Base-by-base conservation (phyloP, 768 basidiomycete genomes). In the Hygrocybe punicea region DNA sequence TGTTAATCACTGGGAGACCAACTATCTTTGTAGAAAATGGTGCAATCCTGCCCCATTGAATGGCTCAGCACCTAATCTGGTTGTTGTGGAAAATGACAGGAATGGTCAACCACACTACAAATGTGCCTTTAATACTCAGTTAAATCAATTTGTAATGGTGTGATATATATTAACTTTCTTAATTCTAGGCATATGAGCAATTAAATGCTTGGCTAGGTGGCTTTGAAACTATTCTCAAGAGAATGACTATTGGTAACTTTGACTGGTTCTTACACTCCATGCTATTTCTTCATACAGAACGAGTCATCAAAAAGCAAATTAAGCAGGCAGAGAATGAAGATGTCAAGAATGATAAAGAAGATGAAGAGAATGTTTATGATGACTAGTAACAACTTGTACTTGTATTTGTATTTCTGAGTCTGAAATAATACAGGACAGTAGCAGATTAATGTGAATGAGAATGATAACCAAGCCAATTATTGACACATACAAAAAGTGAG, bases 191-290 rank as follows among this genome's bases (percentile, higher is more conserved):
- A 48, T 69, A 67, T 60, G 66, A 72, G 36, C 69, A 72, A 55
- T 62, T 72, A n/a, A 71, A 70, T 66, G 55, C 65, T 9, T 73
- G 71, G 70, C 46, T 72, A 29, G 67, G 60, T 53, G 67, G 70
- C 8, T 72, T 65, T 67, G 67, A 72, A 46, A 60, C 65, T 33
- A 66, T 67, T 61, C 49, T 72, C 29, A 66, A 64, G 24, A 51
- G 63, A 47, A 71, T 70, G 65, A 29, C 29, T 29, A 29, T 29
- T 29, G 29, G 29, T 29, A 29, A 29, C 29, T 29, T 29, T 29
- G 29, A 29, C 29, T 29, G 29, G 29, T 29, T 29, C 29, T 29
- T 29, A 29, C 29, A 29, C 29, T 4, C 29, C 29, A 29, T 29
- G 29, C 29, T 29, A 16, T 42, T 42, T 42, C 19, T 42, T 42